phyloP scores from a whole-genome alignment of 2,329 filamentous ascomycete species.

The Celoporthe dispersa region DNA sequence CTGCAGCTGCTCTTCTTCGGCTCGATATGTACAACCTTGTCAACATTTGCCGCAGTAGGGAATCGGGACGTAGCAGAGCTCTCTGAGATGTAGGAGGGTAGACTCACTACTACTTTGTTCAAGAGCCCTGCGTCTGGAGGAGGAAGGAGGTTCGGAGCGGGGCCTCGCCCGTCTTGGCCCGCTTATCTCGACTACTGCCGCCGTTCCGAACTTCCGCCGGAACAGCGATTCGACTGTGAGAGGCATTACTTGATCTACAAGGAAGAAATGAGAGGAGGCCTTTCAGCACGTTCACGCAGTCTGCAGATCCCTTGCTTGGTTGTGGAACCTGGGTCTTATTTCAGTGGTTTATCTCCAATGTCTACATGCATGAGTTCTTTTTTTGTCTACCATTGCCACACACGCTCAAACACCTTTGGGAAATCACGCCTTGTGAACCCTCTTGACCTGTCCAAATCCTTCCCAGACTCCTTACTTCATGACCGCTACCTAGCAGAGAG shows the following conservation, averaged over 20 bases:
- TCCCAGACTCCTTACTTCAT: constrained; percentile 2
- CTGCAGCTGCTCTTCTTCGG: not conserved
- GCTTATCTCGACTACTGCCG: constrained; percentile 26
- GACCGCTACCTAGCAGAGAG: not conserved
- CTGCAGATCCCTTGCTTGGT: not conserved
- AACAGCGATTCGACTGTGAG: not conserved
- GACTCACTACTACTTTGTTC: not conserved
- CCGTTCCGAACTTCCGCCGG: constrained; percentile 24
- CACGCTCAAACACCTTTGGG: not conserved
- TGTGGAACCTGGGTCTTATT: not conserved
- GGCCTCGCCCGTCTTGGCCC: constrained; percentile 20
- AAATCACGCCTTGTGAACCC: not conserved
- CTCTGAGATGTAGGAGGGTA: not conserved
- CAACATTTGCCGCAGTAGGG: not conserved
- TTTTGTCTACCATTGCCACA: not conserved
- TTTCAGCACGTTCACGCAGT: not conserved
- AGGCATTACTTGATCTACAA: not conserved
- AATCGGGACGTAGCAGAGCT: not conserved
- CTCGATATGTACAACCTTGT: not conserved
- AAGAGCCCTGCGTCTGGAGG: not conserved
- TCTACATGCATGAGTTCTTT: not conserved
- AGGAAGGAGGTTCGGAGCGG: constrained; percentile 8
- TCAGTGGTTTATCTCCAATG: not conserved
- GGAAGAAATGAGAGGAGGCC: not conserved
- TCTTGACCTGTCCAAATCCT: not conserved